phyloP scores from a whole-genome alignment of 2,329 filamentous ascomycete genomes.

The Alternaria sp. region DNA sequence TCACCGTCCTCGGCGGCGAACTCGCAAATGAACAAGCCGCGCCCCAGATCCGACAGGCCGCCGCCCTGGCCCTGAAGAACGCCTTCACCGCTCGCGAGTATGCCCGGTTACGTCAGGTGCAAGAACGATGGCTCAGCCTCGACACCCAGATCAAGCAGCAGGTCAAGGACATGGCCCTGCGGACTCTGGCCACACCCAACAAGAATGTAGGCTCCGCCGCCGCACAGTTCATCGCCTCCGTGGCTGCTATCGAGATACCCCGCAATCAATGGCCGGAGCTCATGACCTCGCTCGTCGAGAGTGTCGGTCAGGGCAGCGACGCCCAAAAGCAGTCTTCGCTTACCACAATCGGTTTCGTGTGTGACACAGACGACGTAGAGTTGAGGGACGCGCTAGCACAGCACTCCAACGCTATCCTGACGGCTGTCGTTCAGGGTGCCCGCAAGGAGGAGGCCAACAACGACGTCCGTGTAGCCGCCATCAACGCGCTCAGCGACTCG shows the following conservation, averaged over 20 bases:
- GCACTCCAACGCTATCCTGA: constrained; percentile 97
- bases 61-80: constrained; percentile 97
- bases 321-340: constrained; percentile 94
- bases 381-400: constrained; percentile 79
- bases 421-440: constrained; percentile 95
- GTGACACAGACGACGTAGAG: constrained; percentile 90
- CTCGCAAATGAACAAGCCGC: constrained; percentile 88
- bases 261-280: constrained; percentile 92
- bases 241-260: constrained; percentile 93
- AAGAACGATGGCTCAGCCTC: constrained; percentile 89
- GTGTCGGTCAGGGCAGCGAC: constrained; percentile 84
- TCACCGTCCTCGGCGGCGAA: constrained; percentile 83
- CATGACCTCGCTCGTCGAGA: constrained; percentile 87
- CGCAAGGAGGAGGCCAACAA: constrained; percentile 92
- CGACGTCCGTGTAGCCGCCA: constrained; percentile 90
- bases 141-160: constrained; percentile 80
- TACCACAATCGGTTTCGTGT: constrained; percentile 97
- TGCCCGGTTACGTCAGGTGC: constrained; percentile 83
- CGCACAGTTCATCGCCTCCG: constrained; percentile 93
- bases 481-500: constrained; percentile 92
- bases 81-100: constrained; percentile 94
- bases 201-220: constrained; percentile 84
- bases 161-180: constrained; percentile 89
- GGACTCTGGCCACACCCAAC: constrained; percentile 82
- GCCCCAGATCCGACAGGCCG: constrained; percentile 86